These are phyloP conservation scores for Hericium rajendrae DNA, from an alignment of 768 basidiomycete genomes.

Conservation along the genomic window DNA sequence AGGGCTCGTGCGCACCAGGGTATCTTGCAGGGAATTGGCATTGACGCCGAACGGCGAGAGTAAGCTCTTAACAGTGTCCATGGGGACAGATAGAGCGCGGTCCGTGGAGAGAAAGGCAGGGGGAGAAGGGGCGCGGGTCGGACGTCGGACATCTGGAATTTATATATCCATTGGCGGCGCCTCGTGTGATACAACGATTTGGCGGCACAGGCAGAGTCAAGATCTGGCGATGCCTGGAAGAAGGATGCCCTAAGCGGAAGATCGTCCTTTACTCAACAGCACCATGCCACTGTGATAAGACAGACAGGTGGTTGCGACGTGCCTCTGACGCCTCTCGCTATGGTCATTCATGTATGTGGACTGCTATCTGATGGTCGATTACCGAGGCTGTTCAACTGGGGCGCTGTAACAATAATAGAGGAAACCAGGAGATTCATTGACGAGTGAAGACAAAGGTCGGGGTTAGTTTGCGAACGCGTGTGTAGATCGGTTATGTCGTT, in stretches of 20 bases:
- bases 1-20: slow-evolving; percentile 42
- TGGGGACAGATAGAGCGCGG: slow-evolving; percentile 19
- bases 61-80: slow-evolving; percentile 65
- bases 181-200: slow-evolving; percentile 11
- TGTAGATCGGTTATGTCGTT: neutral
- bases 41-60: slow-evolving; percentile 60
- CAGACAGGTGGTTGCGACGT: neutral
- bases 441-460: neutral
- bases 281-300: neutral
- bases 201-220: neutral
- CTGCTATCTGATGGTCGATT: neutral
- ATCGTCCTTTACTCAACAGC: neutral
- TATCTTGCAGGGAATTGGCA: slow-evolving; percentile 67
- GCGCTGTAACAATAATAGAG: no score
- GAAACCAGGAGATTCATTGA: neutral
- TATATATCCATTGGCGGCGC: slow-evolving; percentile 13
- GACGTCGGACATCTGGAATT: slow-evolving; percentile 7
- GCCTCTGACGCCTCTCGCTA: neutral
- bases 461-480: neutral
- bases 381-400: neutral
- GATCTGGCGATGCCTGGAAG: neutral
- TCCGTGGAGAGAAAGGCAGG: slow-evolving; percentile 9
- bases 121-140: slow-evolving; percentile 2
- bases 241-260: neutral
- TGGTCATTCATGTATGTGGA: neutral